Conservation (phyloP, 352 stramenopile genomes). For the Detonula confervacea region DNA sequence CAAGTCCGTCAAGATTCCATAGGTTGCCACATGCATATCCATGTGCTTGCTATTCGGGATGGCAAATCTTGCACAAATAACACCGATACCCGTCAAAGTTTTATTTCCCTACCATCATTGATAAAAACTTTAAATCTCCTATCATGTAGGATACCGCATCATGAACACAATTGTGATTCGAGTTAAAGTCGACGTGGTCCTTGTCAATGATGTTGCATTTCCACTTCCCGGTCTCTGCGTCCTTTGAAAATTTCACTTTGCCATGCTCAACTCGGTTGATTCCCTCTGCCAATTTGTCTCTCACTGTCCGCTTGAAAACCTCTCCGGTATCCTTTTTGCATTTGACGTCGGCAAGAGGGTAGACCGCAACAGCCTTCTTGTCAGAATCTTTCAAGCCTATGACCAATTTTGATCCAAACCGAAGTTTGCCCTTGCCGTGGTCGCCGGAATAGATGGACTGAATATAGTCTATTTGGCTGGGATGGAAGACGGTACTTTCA, state of each 20-base stretch:
- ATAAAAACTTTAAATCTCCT: too few relatives aligned
- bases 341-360: background rate
- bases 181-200: too few relatives aligned
- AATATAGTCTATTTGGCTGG: background rate
- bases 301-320: background rate
- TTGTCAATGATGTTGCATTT: too few relatives aligned
- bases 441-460: background rate
- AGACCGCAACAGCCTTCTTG: background rate
- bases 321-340: constrained; percentile 9
- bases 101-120: too few relatives aligned
- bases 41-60: too few relatives aligned
- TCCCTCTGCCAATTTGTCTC: background rate
- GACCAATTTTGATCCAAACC: background rate
- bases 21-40: too few relatives aligned
- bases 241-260: background rate
- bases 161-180: too few relatives aligned
- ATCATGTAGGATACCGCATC: too few relatives aligned
- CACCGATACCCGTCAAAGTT: too few relatives aligned
- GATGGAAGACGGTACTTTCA: background rate
- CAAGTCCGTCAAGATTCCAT: too few relatives aligned
- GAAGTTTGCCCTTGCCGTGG: background rate
- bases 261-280: background rate
- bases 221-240: background rate
- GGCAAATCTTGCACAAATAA: too few relatives aligned
- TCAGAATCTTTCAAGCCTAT: background rate